These are phyloP conservation scores for Boeremia exigua DNA, from an alignment of 2,329 filamentous ascomycete species.

Conservation along the genomic window DNA sequence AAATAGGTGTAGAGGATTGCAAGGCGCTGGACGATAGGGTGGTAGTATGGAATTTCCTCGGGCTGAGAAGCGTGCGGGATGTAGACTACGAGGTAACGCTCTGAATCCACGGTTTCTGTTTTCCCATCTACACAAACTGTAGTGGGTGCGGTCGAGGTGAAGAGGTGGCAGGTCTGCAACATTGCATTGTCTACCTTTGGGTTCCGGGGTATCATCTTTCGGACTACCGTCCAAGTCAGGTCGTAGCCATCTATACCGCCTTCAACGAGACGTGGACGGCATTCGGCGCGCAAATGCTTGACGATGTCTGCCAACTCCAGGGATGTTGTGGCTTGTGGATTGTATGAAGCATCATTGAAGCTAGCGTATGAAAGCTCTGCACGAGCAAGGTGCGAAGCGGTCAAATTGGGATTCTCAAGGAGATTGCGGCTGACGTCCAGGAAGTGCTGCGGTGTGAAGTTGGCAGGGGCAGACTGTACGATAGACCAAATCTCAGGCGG, in stretches of 20 bases:
- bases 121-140: slow-evolving; percentile 18
- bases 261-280: slow-evolving; percentile 37
- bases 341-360: slow-evolving; percentile 47
- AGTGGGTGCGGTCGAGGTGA: slow-evolving; percentile 47
- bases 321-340: slow-evolving; percentile 36
- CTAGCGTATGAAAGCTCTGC: slow-evolving; percentile 73
- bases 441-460: slow-evolving; percentile 69
- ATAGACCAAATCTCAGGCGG: slow-evolving; percentile 46
- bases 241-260: slow-evolving; percentile 44
- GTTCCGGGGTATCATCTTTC: slow-evolving; percentile 83
- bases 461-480: slow-evolving; percentile 56
- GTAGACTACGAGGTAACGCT: slow-evolving; percentile 72
- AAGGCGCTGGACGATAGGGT: slow-evolving; percentile 76
- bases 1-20: slow-evolving; percentile 76
- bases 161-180: slow-evolving; percentile 83
- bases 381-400: slow-evolving; percentile 77
- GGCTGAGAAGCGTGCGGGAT: slow-evolving; percentile 71
- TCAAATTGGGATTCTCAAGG: slow-evolving; percentile 79
- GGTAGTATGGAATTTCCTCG: slow-evolving; percentile 81
- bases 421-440: slow-evolving; percentile 73
- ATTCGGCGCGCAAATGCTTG: slow-evolving; percentile 56
- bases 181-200: slow-evolving; percentile 74
- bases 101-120: slow-evolving; percentile 37
- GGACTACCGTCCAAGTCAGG: slow-evolving; percentile 70
- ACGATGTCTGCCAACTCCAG: slow-evolving; percentile 52